Percentiles rank a stretch among this genome's conserved stretches.
Conservation (phyloP, 345 rosid species). For the Moricandia arvensis region DNA sequence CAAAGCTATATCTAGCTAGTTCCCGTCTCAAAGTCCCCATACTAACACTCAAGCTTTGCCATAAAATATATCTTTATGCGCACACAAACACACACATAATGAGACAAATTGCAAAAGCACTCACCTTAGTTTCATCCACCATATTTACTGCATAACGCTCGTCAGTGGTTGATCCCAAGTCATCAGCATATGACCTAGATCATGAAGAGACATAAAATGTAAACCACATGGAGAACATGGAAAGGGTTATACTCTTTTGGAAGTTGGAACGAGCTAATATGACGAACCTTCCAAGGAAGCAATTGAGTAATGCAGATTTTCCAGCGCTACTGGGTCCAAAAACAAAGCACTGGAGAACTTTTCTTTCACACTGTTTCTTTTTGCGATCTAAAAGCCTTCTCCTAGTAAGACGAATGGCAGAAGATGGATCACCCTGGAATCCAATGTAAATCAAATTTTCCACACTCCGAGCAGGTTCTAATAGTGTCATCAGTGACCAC, state of each 20-base stretch:
- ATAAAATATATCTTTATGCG: no score
- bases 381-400: not conserved
- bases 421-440: not conserved
- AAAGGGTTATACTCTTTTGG: not conserved
- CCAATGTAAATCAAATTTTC: not conserved
- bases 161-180: not conserved
- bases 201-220: not conserved
- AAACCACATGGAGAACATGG: not conserved
- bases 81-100: not conserved
- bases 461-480: not conserved
- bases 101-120: not conserved
- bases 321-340: not conserved
- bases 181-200: not conserved
- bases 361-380: not conserved
- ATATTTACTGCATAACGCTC: not conserved
- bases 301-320: not conserved
- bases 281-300: not conserved
- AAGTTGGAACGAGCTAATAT: not conserved
- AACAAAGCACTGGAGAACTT: not conserved
- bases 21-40: not conserved
- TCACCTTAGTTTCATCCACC: not conserved
- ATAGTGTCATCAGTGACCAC: not conserved
- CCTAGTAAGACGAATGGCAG: not conserved
- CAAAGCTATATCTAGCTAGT: not conserved
- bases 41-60: not conserved